Percentiles rank a stretch among this genome's conserved stretches.
These are phyloP conservation scores for Trifolium repens DNA, from an alignment of 306 rosid species.

Conservation along the genomic window DNA sequence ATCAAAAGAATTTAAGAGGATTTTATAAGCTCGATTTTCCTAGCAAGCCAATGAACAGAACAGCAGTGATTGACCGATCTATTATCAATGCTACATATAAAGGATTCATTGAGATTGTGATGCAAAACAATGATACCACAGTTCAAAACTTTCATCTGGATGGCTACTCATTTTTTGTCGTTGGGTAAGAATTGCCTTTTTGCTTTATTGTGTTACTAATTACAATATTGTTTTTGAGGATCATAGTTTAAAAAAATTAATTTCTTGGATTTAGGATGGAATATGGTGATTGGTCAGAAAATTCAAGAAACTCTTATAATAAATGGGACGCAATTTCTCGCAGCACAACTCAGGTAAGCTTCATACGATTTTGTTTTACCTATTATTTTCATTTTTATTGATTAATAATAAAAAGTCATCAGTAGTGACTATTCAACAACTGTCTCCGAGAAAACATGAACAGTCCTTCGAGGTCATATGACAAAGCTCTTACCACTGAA, in stretches of 20 bases:
- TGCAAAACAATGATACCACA: conserved; percentile 79
- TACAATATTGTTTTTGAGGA: not conserved
- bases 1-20: conserved; percentile 64
- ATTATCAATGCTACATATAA: conserved; percentile 76
- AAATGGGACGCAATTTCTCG: conserved; percentile 91
- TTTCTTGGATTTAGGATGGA: conserved; percentile 65
- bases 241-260: conserved; percentile 19
- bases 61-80: conserved; percentile 65
- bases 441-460: not conserved
- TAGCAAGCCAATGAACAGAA: conserved; percentile 60
- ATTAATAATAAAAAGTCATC: too few relatives aligned
- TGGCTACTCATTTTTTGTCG: conserved; percentile 85
- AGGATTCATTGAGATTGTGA: conserved; percentile 82
- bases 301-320: conserved; percentile 63
- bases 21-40: conserved; percentile 87
- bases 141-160: conserved; percentile 75
- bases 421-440: not conserved
- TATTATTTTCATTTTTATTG: too few relatives aligned
- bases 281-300: conserved; percentile 77
- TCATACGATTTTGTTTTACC: not conserved
- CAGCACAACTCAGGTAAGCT: conserved; percentile 68
- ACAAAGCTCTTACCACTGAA: not conserved
- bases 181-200: conserved; percentile 59
- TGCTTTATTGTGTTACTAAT: not conserved
- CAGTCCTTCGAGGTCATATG: too few relatives aligned